Conservation (phyloP, 805 yeast genomes). For the Pichia californica region DNA sequence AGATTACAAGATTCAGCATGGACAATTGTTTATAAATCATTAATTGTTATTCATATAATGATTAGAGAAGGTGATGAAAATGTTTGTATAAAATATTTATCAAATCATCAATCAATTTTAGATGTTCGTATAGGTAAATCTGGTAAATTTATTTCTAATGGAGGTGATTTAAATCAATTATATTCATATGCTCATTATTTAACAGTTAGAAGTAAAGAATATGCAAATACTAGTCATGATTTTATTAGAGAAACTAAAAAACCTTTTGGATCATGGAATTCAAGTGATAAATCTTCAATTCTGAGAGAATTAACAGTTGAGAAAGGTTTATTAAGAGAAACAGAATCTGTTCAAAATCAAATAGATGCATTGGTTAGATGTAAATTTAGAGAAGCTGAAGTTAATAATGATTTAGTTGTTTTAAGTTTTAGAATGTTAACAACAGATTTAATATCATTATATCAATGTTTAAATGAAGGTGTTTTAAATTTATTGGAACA, state of each 20-base stretch:
- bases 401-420: slow-evolving; percentile 75
- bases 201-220: slow-evolving; percentile 62
- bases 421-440: slow-evolving; percentile 84
- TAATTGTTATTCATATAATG: slow-evolving; percentile 83
- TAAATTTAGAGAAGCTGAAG: slow-evolving; percentile 70
- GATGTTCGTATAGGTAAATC: slow-evolving; percentile 32
- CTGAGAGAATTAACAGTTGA: slow-evolving; percentile 61
- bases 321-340: slow-evolving; percentile 76
- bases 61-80: slow-evolving; percentile 85
- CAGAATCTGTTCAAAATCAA: slow-evolving; percentile 79
- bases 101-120: slow-evolving; percentile 56
- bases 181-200: slow-evolving; percentile 69
- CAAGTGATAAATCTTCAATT: slow-evolving; percentile 47
- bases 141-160: slow-evolving; percentile 28
- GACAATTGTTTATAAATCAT: slow-evolving; percentile 84
- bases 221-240: slow-evolving; percentile 56
- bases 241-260: slow-evolving; percentile 63
- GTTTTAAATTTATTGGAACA: slow-evolving; percentile 90
- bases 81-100: slow-evolving; percentile 61
- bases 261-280: slow-evolving; percentile 26
- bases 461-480: slow-evolving; percentile 91
- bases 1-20: slow-evolving; percentile 78
- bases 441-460: slow-evolving; percentile 79
- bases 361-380: slow-evolving; percentile 70
- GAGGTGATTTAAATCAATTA: slow-evolving; percentile 49